Evolutionary conservation across 1,284 basidiomycete species (phyloP).

Genomic region (Lentinula novae-zelandiae): DNA sequence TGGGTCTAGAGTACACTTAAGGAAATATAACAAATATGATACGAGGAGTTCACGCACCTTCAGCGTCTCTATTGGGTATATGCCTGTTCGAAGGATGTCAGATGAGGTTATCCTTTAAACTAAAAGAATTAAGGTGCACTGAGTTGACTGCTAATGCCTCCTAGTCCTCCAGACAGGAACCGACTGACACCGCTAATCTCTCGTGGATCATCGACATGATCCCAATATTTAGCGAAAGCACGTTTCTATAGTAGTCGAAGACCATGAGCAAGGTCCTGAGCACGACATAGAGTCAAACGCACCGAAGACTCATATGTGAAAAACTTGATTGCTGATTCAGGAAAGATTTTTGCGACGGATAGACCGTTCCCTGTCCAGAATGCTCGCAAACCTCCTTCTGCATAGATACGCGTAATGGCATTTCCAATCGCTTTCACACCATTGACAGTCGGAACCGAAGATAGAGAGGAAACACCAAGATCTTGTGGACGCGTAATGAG

Average conservation of each 20-base stretch:
- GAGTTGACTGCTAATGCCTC: slow-evolving; percentile 92
- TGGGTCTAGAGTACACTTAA: slow-evolving; percentile 57
- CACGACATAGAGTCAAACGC: slow-evolving; percentile 28
- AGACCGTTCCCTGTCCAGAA: slow-evolving; percentile 93
- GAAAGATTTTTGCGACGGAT: slow-evolving; percentile 90
- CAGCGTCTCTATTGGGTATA: slow-evolving; percentile 86
- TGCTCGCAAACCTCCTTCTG: slow-evolving; percentile 82
- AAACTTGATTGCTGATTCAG: slow-evolving; percentile 98
- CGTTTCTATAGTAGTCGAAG: slow-evolving; percentile 64
- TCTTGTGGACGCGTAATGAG: slow-evolving; percentile 85
- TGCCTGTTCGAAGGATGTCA: slow-evolving; percentile 46
- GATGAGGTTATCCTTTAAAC: slow-evolving; percentile 15
- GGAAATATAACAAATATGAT: neutral
- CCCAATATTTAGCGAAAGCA: slow-evolving; percentile 89
- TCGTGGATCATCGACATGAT: slow-evolving; percentile 84
- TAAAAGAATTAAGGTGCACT: slow-evolving; percentile 42
- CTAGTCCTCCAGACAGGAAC: slow-evolving; percentile 94
- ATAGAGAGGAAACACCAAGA: slow-evolving; percentile 49
- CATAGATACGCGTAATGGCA: slow-evolving; percentile 79
- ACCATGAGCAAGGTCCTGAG: slow-evolving; percentile 10
- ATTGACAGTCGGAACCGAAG: slow-evolving; percentile 41
- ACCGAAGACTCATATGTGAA: slow-evolving; percentile 92
- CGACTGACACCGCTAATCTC: slow-evolving; percentile 91
- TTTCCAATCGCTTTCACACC: slow-evolving; percentile 69
- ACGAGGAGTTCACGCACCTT: slow-evolving; percentile 46